Percentiles rank a stretch among this genome's conserved stretches.
Conservation (phyloP, 768 basidiomycete genomes). For the Terana coerulea region DNA sequence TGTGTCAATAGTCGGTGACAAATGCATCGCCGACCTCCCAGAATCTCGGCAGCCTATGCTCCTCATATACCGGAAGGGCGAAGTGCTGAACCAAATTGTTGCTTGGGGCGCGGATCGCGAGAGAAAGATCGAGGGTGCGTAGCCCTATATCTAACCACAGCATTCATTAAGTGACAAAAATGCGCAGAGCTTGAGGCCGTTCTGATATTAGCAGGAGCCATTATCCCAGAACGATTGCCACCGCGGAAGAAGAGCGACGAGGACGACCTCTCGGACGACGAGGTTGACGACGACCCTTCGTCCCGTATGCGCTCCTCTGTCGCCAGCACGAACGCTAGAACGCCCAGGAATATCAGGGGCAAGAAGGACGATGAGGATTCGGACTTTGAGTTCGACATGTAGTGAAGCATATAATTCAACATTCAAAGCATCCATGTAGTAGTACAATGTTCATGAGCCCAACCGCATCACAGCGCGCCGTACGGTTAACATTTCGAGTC, state of each 20-base stretch:
- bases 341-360: conserved; percentile 53
- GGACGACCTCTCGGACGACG: conserved; percentile 45
- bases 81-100: conserved; percentile 80
- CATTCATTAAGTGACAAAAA: neutral
- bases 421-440: neutral
- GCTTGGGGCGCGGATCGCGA: conserved; percentile 82
- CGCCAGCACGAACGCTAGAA: conserved; percentile 49
- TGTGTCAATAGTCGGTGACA: conserved; percentile 90
- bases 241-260: conserved; percentile 26
- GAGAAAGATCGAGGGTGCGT: conserved; percentile 70
- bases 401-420: conserved; percentile 4
- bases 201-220: conserved; percentile 58
- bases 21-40: conserved; percentile 95
- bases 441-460: neutral
- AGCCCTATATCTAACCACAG: conserved; percentile 10
- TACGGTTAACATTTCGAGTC: too few relatives aligned
- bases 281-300: conserved; percentile 44
- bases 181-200: conserved; percentile 68
- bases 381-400: conserved; percentile 71
- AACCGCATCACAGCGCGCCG: too few relatives aligned
- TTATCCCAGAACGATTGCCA: conserved; percentile 54
- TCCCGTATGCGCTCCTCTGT: conserved; percentile 54
- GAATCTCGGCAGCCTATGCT: conserved; percentile 89
- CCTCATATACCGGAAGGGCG: conserved; percentile 90
- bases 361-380: conserved; percentile 63